Evolutionary conservation across 352 stramenopile species (phyloP), one percentile per base, ranked within the genome.

Genomic region (Globisporangium abappressorium): DNA sequence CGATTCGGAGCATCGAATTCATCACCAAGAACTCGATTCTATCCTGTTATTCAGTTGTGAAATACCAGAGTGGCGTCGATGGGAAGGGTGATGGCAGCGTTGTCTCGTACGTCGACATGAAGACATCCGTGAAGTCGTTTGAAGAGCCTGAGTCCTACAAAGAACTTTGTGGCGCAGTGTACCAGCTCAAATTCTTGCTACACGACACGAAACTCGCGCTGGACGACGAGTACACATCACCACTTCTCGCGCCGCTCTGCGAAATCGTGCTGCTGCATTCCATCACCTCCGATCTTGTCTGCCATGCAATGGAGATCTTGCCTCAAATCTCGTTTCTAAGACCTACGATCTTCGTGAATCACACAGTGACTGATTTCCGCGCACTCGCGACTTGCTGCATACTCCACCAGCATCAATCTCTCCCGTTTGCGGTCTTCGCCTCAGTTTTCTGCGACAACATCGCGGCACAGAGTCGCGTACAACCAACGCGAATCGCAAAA

Each of bases 251-350:
- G 18, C 55, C 60, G 14, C 62, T 79, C 7, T 69, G 63, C 58
- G 63, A 68, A n/a, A 72, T 70, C n/a, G 24, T 79, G 20, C 49
- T 68, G 38, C 64, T 70, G 55, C 70, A 76, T 56, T 66, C 71
- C 22, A 61, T 59, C 24, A 77, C 68, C 9, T 73, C 68, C 12
- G 9, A 55, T 11, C 66, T 64, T 14, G 70, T 77, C 11, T 77
- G 65, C 41, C 68, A 49, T n/a, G 36, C 64, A 20, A 76, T 79
- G 66, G 58, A 69, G 62, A 53, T 66, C 2, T 36, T 76, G 9
- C 54, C 64, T 6, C 70, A 77, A 46, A 68, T 80, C 49, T 36
- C 68, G 20, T 80, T 80, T 26, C 62, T 76, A 22, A 69, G 69
- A 7, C 71, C 70, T 18, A 64, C 58, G 2, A 57, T 64, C n/a